Evolutionary conservation across 169 alveolate species (phyloP).

Genomic region (Eimeria falciformis): DNA sequence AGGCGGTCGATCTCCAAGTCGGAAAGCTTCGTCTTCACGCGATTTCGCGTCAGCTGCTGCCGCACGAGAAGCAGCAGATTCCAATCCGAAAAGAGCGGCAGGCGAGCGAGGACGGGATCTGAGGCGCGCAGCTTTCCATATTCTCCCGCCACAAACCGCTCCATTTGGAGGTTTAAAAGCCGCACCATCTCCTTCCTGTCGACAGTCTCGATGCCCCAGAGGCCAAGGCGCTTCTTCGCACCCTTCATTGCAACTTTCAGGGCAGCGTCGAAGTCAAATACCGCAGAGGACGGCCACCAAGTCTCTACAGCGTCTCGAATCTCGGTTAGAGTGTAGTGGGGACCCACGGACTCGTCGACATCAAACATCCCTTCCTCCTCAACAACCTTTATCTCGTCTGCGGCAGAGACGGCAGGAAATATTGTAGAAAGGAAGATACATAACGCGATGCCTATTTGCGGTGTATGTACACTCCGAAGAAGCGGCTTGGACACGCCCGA

Average conservation of each 20-base stretch:
- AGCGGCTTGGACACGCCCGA: too few species aligned
- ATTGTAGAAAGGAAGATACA: too few species aligned
- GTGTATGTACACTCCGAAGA: too few species aligned
- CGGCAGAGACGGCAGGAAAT: too few species aligned
- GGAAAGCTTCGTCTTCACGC: not conserved
- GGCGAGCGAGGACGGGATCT: not conserved
- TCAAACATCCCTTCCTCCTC: too few species aligned
- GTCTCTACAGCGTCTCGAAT: not conserved
- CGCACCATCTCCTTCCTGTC: not conserved
- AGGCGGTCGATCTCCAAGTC: not conserved
- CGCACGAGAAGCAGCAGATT: not conserved
- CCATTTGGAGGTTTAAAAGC: not conserved
- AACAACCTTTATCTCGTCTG: too few species aligned
- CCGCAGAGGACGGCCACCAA: constrained; percentile 33
- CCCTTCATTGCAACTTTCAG: not conserved
- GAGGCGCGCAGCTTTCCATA: not conserved
- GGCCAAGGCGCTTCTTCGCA: constrained; percentile 1
- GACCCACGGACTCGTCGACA: too few species aligned
- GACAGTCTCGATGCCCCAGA: constrained; percentile 38
- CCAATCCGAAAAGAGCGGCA: constrained; percentile 12
- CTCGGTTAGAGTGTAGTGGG: not conserved
- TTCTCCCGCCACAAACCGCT: not conserved
- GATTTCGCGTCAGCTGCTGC: constrained; percentile 10
- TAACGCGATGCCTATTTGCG: too few species aligned
- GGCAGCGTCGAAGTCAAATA: constrained; percentile 12